phyloP scores from a whole-genome alignment of 2,329 filamentous ascomycete species.

The Curvularia spicifera region DNA sequence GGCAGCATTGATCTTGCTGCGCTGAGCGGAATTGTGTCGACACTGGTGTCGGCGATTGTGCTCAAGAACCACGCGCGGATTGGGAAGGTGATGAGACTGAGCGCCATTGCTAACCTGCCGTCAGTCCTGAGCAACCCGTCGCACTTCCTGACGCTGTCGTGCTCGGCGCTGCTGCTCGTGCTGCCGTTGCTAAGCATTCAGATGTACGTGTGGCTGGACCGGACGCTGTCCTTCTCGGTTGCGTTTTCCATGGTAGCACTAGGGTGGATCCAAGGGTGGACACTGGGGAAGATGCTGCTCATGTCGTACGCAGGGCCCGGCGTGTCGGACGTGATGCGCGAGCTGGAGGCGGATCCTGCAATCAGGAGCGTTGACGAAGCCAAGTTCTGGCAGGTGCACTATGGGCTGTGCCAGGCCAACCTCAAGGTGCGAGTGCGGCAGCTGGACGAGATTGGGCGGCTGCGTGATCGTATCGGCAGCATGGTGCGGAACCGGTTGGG shows the following conservation, averaged over 20 bases:
- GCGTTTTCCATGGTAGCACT: slow-evolving; percentile 87
- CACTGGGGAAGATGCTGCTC: slow-evolving; percentile 89
- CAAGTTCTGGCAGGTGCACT: slow-evolving; percentile 98
- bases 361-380: slow-evolving; percentile 85
- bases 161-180: slow-evolving; percentile 78
- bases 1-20: slow-evolving; percentile 84
- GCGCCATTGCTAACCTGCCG: slow-evolving; percentile 80
- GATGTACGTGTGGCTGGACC: slow-evolving; percentile 85
- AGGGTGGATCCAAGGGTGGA: slow-evolving; percentile 81
- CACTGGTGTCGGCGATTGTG: slow-evolving; percentile 83
- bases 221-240: slow-evolving; percentile 79
- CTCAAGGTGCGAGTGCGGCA: slow-evolving; percentile 77
- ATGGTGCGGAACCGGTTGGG: slow-evolving; percentile 85
- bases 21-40: slow-evolving; percentile 80
- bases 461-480: slow-evolving; percentile 77
- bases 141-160: slow-evolving; percentile 90
- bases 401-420: slow-evolving; percentile 95
- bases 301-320: slow-evolving; percentile 78
- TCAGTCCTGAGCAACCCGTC: slow-evolving; percentile 92
- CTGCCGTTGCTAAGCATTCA: slow-evolving; percentile 81
- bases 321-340: slow-evolving; percentile 77
- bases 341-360: slow-evolving; percentile 80
- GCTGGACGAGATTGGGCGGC: slow-evolving; percentile 67
- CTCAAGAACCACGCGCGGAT: slow-evolving; percentile 92
- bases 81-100: slow-evolving; percentile 86